These are phyloP conservation scores for Andrographis paniculata DNA, from an alignment of 305 asterid species.

Conservation along the genomic window DNA sequence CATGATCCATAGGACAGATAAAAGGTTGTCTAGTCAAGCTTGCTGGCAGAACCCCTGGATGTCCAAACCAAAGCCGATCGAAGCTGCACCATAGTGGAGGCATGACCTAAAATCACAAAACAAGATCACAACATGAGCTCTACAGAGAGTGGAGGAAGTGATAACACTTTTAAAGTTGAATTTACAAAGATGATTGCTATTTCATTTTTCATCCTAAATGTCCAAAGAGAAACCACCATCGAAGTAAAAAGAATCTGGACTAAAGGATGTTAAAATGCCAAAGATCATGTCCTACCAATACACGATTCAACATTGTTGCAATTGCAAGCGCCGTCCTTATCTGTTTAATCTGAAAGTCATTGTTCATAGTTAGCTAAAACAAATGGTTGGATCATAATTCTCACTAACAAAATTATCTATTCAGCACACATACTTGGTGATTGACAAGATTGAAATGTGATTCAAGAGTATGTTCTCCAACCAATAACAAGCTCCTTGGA, in stretches of 20 bases:
- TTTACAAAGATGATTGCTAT: no score
- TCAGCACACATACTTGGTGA: slow-evolving; percentile 61
- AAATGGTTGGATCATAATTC: background rate
- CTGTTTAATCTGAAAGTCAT: slow-evolving; percentile 71
- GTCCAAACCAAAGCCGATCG: slow-evolving; percentile 99
- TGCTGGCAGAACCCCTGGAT: slow-evolving; percentile 78
- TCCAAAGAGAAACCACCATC: background rate
- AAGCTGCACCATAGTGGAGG: slow-evolving; percentile 99
- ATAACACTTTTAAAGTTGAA: no score
- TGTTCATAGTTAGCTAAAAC: slow-evolving; percentile 17
- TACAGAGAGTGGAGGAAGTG: slow-evolving; percentile 8
- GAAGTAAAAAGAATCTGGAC: background rate
- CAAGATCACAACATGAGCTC: slow-evolving; percentile 9
- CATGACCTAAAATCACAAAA: slow-evolving; percentile 92
- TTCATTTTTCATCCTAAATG: no score
- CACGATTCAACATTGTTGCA: slow-evolving; percentile 79
- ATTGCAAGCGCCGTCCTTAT: slow-evolving; percentile 94
- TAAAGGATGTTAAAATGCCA: slow-evolving; percentile 14
- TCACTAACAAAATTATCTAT: background rate
- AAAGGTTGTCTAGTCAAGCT: slow-evolving; percentile 91
- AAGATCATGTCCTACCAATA: slow-evolving; percentile 60
- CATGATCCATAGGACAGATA: slow-evolving; percentile 92
- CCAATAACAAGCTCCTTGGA: slow-evolving; percentile 84
- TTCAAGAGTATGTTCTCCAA: slow-evolving; percentile 73
- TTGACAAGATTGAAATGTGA: slow-evolving; percentile 90